Base-by-base conservation (phyloP, 306 rosid genomes). In the Medicago truncatula region DNA sequence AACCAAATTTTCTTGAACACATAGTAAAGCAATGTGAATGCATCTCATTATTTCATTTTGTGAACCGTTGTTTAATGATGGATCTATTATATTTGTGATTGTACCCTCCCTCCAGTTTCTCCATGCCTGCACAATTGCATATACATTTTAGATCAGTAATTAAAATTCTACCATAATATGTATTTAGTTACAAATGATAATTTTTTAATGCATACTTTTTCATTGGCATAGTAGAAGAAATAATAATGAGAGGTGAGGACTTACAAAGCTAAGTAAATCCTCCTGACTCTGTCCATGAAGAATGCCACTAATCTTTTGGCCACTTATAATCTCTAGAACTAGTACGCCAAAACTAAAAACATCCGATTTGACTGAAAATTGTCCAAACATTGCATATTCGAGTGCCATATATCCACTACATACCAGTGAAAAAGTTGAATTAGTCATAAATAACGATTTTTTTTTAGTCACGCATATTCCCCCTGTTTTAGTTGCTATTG, bases 21-120 rank as follows among this genome's bases (percentile, higher is more conserved):
- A 49, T 3, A 5, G 18, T 15, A 89, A 54, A 0, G 90, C 88
- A 34, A 89, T 79, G 57, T 86, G 90, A 36, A 86, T 80, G 81
- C 89, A 87, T 80, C 86, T 86, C 57, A 71, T 75, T 10, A 81
- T 70, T 43, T 43, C 47, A 44, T 18, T 43, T 38, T 14, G 54
- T 5, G 72, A 43, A 43, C 76, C 49, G 7, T 18, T 31, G 43
- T 17, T 54, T 67, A 84, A 15, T 44, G 59, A n/a, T 3, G 80
- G 80, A 77, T 87, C 91, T 62, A 87, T 17, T 10, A 85, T 60
- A 71, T 79, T n/a, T 50, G 21, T 50, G 10, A 50, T n/a, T 50
- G 64, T 50, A 50, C 57, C 57, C 20, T 50, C 57, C 3, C 21
- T 50, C 9, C 57, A 50, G 57, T 50, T 50, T 50, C 57, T 50